Base-by-base conservation (phyloP, 495 filamentous ascomycete genomes). In the Hypoxylon fragiforme region DNA sequence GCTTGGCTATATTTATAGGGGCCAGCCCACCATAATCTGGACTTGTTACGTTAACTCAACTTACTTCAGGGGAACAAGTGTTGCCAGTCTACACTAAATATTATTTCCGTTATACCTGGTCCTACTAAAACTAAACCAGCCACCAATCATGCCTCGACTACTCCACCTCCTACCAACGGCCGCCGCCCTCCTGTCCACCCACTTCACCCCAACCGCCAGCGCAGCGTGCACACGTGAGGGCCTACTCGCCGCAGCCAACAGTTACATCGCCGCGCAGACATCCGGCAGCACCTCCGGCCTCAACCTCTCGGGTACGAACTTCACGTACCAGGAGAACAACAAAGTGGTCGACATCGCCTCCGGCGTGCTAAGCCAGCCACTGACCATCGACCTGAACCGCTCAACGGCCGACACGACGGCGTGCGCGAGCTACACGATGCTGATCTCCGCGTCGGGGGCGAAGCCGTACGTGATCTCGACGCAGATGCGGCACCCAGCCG, bases 401-500 rank as follows among this genome's bases (percentile, higher is more conserved):
- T 60, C 70, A 1, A 73, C 69, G 1, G 70, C 73, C 12, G 74
- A 77, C 54, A 70, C 68, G 2, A 57, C 58, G 8, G 71, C 65
- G 1, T 77, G 74, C 37, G 74, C 74, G 1, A 72, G 67, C 62
- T 77, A 75, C 63, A 77, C 71, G 13, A 62, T 71, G 62, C 43
- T 77, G 32, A 70, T 77, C 55, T 67, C 70, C 1, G 44, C 70
- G 12, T 54, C 56, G 1, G 68, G 66, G 0, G 22, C 68, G 19
- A 73, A 66, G 54, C 73, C 73, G 0, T 75, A 77, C 54, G 72
- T 75, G 5, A 57, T 75, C 22, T 66, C 64, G 9, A 73, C 72
- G 2, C 77, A 79, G 55, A 67, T 77, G 44, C 69, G 73, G 11
- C 74, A 77, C n/a, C n/a, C n/a, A n/a, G n/a, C n/a, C 44, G 34